Percentiles rank a stretch among this genome's conserved stretches.
These are phyloP conservation scores for Phytophthora foliorum DNA, from an alignment of 352 stramenopile genomes.

Conservation along the genomic window DNA sequence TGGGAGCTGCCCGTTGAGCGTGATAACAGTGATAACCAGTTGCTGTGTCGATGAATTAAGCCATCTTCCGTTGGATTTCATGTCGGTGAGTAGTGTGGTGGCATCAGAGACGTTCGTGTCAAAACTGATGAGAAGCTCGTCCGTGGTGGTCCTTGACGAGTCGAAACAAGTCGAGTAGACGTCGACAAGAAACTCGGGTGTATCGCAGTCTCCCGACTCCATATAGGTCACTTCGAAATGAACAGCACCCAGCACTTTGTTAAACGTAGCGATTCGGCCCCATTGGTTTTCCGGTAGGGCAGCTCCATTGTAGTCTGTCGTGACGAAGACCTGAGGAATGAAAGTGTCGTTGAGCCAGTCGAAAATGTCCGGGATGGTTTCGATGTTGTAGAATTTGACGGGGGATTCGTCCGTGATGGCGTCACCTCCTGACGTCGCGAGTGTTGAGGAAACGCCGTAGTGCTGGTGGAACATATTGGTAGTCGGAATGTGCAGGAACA, in stretches of 20 bases:
- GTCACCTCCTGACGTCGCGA: conserved; percentile 54
- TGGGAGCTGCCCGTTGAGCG: conserved; percentile 55
- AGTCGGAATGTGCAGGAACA: conserved; percentile 55
- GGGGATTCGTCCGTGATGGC: conserved; percentile 47
- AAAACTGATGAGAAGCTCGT: conserved; percentile 43
- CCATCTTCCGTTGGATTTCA: conserved; percentile 44
- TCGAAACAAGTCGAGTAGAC: conserved; percentile 56
- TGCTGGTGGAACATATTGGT: conserved; percentile 43
- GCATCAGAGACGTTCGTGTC: conserved; percentile 40
- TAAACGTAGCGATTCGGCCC: conserved; percentile 46
- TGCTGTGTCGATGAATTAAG: conserved; percentile 43
- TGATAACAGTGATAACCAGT: conserved; percentile 53
- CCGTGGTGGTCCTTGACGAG: conserved; percentile 16
- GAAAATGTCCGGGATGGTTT: conserved; percentile 46
- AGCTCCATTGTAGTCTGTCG: conserved; percentile 53
- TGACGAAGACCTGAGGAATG: conserved; percentile 56
- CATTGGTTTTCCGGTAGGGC: conserved; percentile 33
- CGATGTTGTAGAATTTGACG: conserved; percentile 61
- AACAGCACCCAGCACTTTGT: conserved; percentile 50
- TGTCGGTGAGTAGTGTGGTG: conserved; percentile 20
- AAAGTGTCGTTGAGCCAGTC: conserved; percentile 58
- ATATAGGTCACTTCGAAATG: conserved; percentile 41
- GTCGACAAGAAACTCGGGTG: conserved; percentile 31
- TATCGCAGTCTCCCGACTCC: conserved; percentile 25
- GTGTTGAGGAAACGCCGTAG: conserved; percentile 39